phyloP scores from a whole-genome alignment of 2,329 filamentous ascomycete genomes.

The Zasmidium cellare region DNA sequence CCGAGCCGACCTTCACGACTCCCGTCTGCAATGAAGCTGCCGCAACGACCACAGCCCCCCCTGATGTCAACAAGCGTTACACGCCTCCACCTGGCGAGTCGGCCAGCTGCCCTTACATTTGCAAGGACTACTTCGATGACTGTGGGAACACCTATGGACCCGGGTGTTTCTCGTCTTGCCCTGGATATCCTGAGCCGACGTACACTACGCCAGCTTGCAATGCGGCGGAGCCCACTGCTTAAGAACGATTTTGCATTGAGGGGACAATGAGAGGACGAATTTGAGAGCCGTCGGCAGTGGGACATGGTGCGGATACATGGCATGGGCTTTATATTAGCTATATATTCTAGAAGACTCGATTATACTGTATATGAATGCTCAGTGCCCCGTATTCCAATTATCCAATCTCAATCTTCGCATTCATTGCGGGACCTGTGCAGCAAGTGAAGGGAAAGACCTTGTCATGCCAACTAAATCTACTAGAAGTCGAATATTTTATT shows the following conservation, averaged over 20 bases:
- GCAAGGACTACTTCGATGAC: constrained; percentile 13
- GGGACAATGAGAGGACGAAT: neutral
- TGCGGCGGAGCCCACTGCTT: neutral
- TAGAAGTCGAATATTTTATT: no score
- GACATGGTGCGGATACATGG: no score
- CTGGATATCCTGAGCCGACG: neutral
- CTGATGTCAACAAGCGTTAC: neutral
- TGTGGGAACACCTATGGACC: constrained; percentile 18
- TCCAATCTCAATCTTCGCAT: no score
- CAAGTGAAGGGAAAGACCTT: no score
- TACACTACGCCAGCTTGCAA: constrained; percentile 5
- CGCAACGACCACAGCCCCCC: neutral
- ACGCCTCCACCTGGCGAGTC: neutral
- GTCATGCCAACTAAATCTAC: no score
- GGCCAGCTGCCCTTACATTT: neutral
- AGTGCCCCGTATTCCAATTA: no score
- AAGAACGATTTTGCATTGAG: no score
- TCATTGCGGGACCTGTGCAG: no score
- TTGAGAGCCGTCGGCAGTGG: no score
- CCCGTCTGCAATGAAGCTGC: neutral
- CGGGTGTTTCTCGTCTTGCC: constrained; percentile 9
- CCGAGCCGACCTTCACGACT: constrained; percentile 7
- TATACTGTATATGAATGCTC: no score
- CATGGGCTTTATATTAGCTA: no score
- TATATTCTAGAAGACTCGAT: no score